Percentiles rank a stretch among this genome's conserved stretches.
phyloP scores from a whole-genome alignment of 257 asterid species.

The Solanum medicagineum region DNA sequence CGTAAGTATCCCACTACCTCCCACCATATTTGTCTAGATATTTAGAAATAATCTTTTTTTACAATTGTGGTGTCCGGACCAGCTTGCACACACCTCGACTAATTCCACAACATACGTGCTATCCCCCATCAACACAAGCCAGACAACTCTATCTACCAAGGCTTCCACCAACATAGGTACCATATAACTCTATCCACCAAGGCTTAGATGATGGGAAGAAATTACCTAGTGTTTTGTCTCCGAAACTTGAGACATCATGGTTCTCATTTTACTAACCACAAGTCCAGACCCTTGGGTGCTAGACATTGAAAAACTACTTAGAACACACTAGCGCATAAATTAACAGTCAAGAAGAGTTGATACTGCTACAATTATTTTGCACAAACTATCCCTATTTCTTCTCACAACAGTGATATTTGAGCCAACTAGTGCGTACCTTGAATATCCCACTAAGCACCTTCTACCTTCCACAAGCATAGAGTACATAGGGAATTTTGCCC shows the following conservation, averaged over 20 bases:
- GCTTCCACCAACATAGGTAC: not conserved
- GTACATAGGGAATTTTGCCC: not conserved
- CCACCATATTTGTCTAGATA: not conserved
- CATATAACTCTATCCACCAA: not conserved
- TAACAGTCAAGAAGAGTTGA: not conserved
- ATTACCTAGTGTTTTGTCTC: not conserved
- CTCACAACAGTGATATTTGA: not conserved
- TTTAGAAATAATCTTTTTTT: not conserved
- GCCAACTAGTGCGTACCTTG: not conserved
- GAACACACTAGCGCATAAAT: not conserved
- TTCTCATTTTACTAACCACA: not conserved
- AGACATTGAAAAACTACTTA: not conserved
- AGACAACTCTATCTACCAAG: not conserved
- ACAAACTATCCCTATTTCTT: not conserved
- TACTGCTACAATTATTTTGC: not conserved
- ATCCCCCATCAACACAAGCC: not conserved
- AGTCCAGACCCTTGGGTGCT: not conserved
- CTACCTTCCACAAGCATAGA: not conserved
- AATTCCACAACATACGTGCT: not conserved
- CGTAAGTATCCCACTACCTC: constrained; percentile 23
- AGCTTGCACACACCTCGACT: not conserved
- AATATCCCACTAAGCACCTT: not conserved
- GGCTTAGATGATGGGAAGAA: not conserved
- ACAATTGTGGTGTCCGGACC: not conserved
- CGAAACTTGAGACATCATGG: not conserved